Conservation (phyloP, 2,329 filamentous ascomycete genomes). For the Pyrenophora teres region DNA sequence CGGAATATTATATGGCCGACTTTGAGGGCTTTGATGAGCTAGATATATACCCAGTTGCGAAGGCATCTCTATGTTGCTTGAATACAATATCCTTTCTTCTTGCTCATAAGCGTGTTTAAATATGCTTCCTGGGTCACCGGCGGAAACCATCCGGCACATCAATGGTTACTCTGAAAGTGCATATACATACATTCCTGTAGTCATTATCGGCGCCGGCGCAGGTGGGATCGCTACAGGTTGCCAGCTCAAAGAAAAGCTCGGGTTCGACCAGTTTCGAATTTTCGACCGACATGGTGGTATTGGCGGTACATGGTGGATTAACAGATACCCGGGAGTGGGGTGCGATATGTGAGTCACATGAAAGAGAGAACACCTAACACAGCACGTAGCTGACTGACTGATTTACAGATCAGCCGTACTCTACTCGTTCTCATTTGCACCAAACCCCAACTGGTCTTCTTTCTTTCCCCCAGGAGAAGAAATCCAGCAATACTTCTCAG, state of each 20-base stretch:
- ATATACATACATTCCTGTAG: constrained; percentile 33
- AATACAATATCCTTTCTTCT: too few relatives aligned
- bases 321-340: constrained; percentile 58
- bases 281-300: constrained; percentile 63
- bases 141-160: too few relatives aligned
- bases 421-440: constrained; percentile 62
- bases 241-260: constrained; percentile 60
- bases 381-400: too few relatives aligned
- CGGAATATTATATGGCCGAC: too few relatives aligned
- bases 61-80: too few relatives aligned
- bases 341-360: constrained; percentile 41
- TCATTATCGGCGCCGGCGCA: constrained; percentile 65
- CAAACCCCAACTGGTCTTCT: constrained; percentile 57
- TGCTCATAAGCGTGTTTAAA: too few relatives aligned
- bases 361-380: constrained; percentile 47
- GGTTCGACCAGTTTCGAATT: constrained; percentile 62
- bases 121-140: too few relatives aligned
- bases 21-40: too few relatives aligned
- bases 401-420: constrained; percentile 22
- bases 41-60: too few relatives aligned
- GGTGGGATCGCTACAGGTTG: constrained; percentile 66
- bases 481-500: constrained; percentile 57
- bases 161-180: too few relatives aligned
- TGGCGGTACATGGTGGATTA: constrained; percentile 68
- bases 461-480: constrained; percentile 56